phyloP scores from a whole-genome alignment of 805 yeast species.

The Grigorovia humatica region DNA sequence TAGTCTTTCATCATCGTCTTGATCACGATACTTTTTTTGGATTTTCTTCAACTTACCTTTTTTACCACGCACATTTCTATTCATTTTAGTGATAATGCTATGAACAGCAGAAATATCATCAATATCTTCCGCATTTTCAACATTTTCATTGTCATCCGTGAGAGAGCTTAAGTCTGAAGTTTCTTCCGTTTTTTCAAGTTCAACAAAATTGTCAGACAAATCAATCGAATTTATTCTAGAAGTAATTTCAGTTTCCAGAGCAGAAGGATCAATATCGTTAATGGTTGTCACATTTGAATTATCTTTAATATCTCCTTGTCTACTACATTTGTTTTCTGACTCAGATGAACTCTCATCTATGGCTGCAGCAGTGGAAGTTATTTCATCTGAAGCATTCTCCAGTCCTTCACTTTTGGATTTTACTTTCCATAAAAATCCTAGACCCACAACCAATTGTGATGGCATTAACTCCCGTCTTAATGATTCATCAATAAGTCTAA shows the following conservation, averaged over 20 bases:
- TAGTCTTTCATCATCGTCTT: conserved; percentile 79
- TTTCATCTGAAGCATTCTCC: neutral
- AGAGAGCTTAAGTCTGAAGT: too few species aligned
- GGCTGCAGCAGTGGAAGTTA: too few species aligned
- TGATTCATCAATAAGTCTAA: conserved; percentile 42
- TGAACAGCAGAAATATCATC: conserved; percentile 2
- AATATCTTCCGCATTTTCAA: conserved; percentile 1
- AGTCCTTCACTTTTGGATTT: conserved; percentile 31
- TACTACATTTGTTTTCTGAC: too few species aligned
- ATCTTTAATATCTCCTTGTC: too few species aligned
- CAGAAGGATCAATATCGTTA: too few species aligned
- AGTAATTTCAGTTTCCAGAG: too few species aligned
- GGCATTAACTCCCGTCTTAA: conserved; percentile 61
- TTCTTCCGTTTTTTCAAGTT: too few species aligned
- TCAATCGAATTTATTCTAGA: too few species aligned
- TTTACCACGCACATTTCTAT: conserved; percentile 63
- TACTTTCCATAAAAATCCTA: conserved; percentile 67
- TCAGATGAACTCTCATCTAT: too few species aligned
- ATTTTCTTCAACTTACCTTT: conserved; percentile 77
- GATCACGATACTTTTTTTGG: conserved; percentile 74
- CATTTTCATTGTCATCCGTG: conserved; percentile 2
- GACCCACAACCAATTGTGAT: conserved; percentile 80
- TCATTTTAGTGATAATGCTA: conserved; percentile 18
- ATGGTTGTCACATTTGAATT: too few species aligned
- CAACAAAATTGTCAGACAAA: too few species aligned